Percentiles rank a stretch among this genome's conserved stretches.
Conservation (phyloP, 164 flowering plant genomes). For the Pachysandra terminalis region DNA sequence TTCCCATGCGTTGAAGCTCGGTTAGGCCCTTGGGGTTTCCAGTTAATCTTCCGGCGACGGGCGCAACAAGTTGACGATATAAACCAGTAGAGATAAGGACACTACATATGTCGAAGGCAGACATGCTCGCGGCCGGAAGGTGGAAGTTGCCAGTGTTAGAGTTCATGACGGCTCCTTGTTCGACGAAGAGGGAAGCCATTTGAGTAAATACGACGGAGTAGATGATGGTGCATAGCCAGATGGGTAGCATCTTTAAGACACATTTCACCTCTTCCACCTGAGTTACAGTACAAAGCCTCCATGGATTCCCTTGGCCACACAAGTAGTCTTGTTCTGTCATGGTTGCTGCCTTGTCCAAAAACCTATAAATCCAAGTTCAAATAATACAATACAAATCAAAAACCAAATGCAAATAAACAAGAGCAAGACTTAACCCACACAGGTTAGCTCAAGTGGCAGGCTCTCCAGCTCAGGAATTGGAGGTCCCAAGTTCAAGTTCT, state of each 20-base stretch:
- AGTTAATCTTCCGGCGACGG: conserved; percentile 40
- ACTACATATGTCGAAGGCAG: conserved; percentile 73
- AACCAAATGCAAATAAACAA: too few species aligned
- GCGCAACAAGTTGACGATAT: conserved; percentile 54
- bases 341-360: conserved; percentile 88
- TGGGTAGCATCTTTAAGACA: conserved; percentile 65
- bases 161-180: conserved; percentile 85
- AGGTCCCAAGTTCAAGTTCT: too few species aligned
- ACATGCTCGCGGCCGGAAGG: conserved; percentile 92
- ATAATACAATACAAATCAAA: neutral
- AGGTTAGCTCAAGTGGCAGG: too few species aligned
- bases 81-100: conserved; percentile 62
- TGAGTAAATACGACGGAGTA: conserved; percentile 91
- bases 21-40: conserved; percentile 59
- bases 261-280: conserved; percentile 96
- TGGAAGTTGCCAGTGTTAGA: conserved; percentile 42
- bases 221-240: conserved; percentile 91
- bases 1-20: conserved; percentile 38
- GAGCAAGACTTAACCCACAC: too few species aligned
- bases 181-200: conserved; percentile 94
- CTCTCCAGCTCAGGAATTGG: too few species aligned
- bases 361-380: conserved; percentile 37
- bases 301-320: conserved; percentile 31
- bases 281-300: conserved; percentile 86
- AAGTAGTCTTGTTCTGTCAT: conserved; percentile 43